A percentile compares a stretch with the other conserved stretches of the same genome.
These are phyloP conservation scores for Chalciporus piperatus DNA, from an alignment of 768 basidiomycete species.

Conservation along the genomic window DNA sequence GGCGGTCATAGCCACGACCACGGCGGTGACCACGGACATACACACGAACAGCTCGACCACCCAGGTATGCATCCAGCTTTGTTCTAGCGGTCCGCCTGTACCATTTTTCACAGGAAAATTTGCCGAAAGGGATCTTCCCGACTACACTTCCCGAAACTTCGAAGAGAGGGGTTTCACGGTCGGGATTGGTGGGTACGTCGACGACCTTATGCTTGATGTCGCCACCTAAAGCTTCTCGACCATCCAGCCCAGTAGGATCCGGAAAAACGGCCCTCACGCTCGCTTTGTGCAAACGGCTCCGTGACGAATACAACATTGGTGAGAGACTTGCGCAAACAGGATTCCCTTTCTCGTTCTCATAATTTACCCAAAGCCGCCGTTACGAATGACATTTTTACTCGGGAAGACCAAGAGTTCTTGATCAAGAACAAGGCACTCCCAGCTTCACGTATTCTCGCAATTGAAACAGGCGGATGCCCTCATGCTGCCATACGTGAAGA, in stretches of 20 bases:
- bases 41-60: constrained; percentile 90
- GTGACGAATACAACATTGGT: constrained; percentile 92
- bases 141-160: constrained; percentile 81
- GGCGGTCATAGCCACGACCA: constrained; percentile 51
- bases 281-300: constrained; percentile 78
- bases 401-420: constrained; percentile 96
- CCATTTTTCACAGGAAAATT: constrained; percentile 68
- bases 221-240: neutral
- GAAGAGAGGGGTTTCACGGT: constrained; percentile 93
- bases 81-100: neutral
- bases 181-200: constrained; percentile 91
- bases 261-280: constrained; percentile 96
- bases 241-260: constrained; percentile 86
- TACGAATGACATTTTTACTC: constrained; percentile 99
- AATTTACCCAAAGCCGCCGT: constrained; percentile 65
- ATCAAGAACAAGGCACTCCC: constrained; percentile 91
- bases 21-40: constrained; percentile 85
- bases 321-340: constrained; percentile 18
- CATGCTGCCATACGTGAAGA: constrained; percentile 99
- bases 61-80: constrained; percentile 51
- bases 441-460: constrained; percentile 82
- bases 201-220: neutral
- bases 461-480: constrained; percentile 97
- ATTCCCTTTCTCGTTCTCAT: constrained; percentile 5
- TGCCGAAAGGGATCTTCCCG: constrained; percentile 87